phyloP scores from a whole-genome alignment of 345 rosid species.

The Mercurialis annua region DNA sequence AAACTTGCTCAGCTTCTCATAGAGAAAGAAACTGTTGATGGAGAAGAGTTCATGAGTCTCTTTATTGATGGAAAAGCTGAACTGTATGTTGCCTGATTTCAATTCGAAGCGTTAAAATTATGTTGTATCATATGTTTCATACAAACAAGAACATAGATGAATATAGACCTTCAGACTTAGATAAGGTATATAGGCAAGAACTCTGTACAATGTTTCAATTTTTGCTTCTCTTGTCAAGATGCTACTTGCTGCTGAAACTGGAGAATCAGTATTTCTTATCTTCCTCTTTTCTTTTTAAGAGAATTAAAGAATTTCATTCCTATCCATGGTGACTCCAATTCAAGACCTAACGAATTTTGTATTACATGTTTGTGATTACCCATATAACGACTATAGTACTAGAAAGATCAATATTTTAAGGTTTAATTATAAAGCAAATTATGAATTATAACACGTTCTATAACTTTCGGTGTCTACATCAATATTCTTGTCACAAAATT shows the following conservation, averaged over 20 bases:
- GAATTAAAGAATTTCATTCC: too few species aligned
- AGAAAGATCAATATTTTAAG: too few species aligned
- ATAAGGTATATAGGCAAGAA: not conserved
- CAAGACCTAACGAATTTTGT: too few species aligned
- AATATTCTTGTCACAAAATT: too few species aligned
- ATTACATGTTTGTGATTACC: too few species aligned
- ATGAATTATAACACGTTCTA: too few species aligned
- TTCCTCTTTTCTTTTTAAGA: too few species aligned
- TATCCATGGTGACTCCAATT: too few species aligned
- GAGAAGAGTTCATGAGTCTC: slow-evolving; percentile 99
- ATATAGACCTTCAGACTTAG: not conserved
- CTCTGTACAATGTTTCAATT: not conserved
- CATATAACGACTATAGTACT: too few species aligned
- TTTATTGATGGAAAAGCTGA: slow-evolving; percentile 97
- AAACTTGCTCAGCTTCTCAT: slow-evolving; percentile 84
- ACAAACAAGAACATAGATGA: not conserved
- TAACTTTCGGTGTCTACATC: too few species aligned
- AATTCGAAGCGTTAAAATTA: slow-evolving; percentile 1
- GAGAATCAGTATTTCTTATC: not conserved
- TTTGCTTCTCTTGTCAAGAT: not conserved
- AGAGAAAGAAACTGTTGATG: slow-evolving; percentile 94
- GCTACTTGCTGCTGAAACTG: not conserved
- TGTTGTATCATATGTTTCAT: slow-evolving; percentile 26
- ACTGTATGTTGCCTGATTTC: slow-evolving; percentile 56
- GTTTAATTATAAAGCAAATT: too few species aligned